Base-by-base conservation (phyloP, 2,329 filamentous ascomycete genomes). In the Fusarium sp. region DNA sequence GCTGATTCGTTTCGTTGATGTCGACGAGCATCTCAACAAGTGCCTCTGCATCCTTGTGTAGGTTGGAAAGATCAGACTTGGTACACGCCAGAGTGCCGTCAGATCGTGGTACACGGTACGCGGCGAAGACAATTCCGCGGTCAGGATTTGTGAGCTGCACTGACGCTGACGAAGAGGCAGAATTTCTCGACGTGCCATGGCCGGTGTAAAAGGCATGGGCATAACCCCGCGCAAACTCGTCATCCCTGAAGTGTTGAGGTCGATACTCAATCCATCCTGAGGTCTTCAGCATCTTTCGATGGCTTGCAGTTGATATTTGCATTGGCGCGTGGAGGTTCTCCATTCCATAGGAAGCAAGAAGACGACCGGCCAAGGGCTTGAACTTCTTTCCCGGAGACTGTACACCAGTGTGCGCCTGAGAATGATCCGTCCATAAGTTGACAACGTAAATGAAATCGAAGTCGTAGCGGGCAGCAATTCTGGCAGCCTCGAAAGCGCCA, bases 371-470 rank as follows among this genome's bases (percentile, higher is more conserved):
- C 65, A 86, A 73, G 23, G 71, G 71, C 7, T 58, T 62, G 5
- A 62, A 61, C 12, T 64, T 56, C 28, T 61, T 67, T 19, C 52
- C 39, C 14, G 58, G 67, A 9, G 60, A 62, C 14, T 57, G 43
- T 12, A 31, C 52, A 39, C 41, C 25, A 13, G 46, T 60, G 18
- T 49, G 60, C 37, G 57, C 30, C 30, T 53, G 62, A 18, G 68
- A 66, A 49, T 67, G 61, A 23, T 77, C 75, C 23, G 87, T 86
- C 86, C 87, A 88, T 16, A 89, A 77, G 66, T 86, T 88, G 66
- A 88, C 83, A 30, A 89, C 82, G 67, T 89, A 89, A 14, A 89
- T 81, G 25, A 89, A 79, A 67, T 88, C 85, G 54, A 89, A 88
- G 55, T 86, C 81, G 75, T 88, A 88, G 55, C 84, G 83, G 6